phyloP scores from a whole-genome alignment of 352 stramenopile genomes.

The Globisporangium abappressorium region DNA sequence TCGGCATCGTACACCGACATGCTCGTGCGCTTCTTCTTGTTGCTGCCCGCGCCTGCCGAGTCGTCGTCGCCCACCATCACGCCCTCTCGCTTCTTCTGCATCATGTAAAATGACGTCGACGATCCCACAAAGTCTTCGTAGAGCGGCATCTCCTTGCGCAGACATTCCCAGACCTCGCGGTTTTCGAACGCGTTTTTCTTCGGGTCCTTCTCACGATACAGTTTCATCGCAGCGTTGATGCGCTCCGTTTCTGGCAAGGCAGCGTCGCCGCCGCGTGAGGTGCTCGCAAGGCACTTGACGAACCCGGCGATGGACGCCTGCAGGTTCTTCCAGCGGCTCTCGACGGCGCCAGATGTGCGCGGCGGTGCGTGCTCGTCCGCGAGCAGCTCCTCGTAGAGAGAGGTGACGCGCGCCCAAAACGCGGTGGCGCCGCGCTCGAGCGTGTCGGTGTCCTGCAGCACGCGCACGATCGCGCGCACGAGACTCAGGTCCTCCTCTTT shows the following conservation, averaged over 20 bases:
- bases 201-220: slow-evolving; percentile 10
- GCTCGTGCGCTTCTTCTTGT: slow-evolving; percentile 5
- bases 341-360: slow-evolving; percentile 7
- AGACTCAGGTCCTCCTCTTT: slow-evolving; percentile 20
- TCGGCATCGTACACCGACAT: slow-evolving; percentile 9
- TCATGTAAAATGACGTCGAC: slow-evolving; percentile 12
- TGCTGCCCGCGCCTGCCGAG: not conserved
- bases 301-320: slow-evolving; percentile 5
- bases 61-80: not conserved
- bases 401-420: slow-evolving; percentile 12
- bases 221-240: slow-evolving; percentile 7
- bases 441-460: not conserved
- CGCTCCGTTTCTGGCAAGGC: not conserved
- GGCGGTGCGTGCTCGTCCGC: slow-evolving; percentile 6
- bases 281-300: not conserved
- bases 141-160: slow-evolving; percentile 14
- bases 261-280: not conserved
- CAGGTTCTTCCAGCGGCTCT: slow-evolving; percentile 17
- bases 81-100: slow-evolving; percentile 11
- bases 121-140: slow-evolving; percentile 14
- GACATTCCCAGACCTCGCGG: slow-evolving; percentile 12
- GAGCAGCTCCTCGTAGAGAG: slow-evolving; percentile 9
- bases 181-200: slow-evolving; percentile 11
- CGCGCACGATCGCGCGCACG: slow-evolving; percentile 12
- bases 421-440: not conserved